Evolutionary conservation across 2,329 filamentous ascomycete genomes (phyloP).

Genomic region (Fusarium tjaetaba): DNA sequence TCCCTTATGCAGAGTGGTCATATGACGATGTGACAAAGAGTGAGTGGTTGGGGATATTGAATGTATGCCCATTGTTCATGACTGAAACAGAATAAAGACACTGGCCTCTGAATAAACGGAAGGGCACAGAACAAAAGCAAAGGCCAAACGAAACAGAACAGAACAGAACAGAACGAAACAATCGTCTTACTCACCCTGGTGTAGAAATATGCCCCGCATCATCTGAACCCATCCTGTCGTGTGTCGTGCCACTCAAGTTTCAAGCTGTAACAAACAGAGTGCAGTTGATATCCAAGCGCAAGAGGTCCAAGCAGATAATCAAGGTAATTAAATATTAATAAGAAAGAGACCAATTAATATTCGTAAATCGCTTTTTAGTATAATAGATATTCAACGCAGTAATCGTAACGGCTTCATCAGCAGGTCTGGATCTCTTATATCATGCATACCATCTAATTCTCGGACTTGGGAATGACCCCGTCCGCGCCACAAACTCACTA

Average conservation of each 20-base stretch:
- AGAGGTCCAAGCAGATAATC: background rate
- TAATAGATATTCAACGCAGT: background rate
- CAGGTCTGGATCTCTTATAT: conserved; percentile 19
- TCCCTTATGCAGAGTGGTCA: conserved; percentile 9
- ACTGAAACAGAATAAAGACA: background rate
- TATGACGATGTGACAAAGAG: conserved; percentile 13
- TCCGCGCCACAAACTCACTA: conserved; percentile 37
- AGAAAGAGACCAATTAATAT: background rate
- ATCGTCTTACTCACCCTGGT: conserved; percentile 29
- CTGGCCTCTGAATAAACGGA: conserved; percentile 1
- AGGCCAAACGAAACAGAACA: conserved; percentile 12
- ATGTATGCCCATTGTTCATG: background rate
- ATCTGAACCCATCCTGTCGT: conserved; percentile 39
- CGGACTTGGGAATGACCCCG: conserved; percentile 17
- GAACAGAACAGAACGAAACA: conserved; percentile 11
- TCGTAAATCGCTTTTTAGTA: background rate
- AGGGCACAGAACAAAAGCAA: conserved; percentile 1
- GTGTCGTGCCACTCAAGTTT: conserved; percentile 39
- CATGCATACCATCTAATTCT: conserved; percentile 3
- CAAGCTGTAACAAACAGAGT: conserved; percentile 21
- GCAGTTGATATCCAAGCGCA: background rate
- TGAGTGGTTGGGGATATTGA: background rate
- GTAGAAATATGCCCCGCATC: conserved; percentile 33
- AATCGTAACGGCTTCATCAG: background rate
- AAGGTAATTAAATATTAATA: background rate